Conservation (phyloP, 352 stramenopile genomes). For the Hyaloperonospora brassicae region DNA sequence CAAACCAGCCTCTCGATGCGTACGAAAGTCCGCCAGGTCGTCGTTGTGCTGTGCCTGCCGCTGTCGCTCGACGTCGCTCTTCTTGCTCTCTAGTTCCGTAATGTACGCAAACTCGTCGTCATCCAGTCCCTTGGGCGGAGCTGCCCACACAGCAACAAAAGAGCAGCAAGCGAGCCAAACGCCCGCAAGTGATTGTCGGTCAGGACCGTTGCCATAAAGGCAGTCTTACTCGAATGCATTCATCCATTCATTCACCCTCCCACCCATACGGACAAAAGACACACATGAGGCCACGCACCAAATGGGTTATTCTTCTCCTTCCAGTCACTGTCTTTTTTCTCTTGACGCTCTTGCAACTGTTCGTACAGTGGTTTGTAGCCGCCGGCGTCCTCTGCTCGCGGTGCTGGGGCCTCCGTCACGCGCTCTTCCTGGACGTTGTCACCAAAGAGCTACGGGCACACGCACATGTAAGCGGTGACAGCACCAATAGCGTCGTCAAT, state of each 20-base stretch:
- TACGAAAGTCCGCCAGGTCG: slow-evolving; percentile 67
- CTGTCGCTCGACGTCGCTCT: slow-evolving; percentile 38
- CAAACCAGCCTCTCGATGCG: slow-evolving; percentile 6
- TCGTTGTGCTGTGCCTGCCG: slow-evolving; percentile 63
- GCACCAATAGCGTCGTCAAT: no score
- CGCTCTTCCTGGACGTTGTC: slow-evolving; percentile 82
- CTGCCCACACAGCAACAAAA: slow-evolving; percentile 21
- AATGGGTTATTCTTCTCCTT: slow-evolving; percentile 87
- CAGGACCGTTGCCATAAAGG: no score
- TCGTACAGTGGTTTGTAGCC: slow-evolving; percentile 77
- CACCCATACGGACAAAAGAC: neutral
- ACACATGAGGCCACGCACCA: slow-evolving; percentile 26
- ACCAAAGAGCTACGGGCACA: slow-evolving; percentile 62
- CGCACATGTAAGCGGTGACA: neutral
- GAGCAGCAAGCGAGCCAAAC: neutral
- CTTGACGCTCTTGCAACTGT: slow-evolving; percentile 64
- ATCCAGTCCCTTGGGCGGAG: slow-evolving; percentile 76
- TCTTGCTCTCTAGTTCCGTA: slow-evolving; percentile 51
- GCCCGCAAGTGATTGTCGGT: no score
- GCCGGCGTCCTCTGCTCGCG: slow-evolving; percentile 28
- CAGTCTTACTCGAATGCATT: no score
- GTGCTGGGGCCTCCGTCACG: slow-evolving; percentile 53
- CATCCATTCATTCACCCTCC: no score
- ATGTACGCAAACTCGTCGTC: slow-evolving; percentile 84
- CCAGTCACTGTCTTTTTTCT: slow-evolving; percentile 81